Base-by-base conservation (phyloP, 2,329 filamentous ascomycete genomes). In the Aureobasidium subglaciale region DNA sequence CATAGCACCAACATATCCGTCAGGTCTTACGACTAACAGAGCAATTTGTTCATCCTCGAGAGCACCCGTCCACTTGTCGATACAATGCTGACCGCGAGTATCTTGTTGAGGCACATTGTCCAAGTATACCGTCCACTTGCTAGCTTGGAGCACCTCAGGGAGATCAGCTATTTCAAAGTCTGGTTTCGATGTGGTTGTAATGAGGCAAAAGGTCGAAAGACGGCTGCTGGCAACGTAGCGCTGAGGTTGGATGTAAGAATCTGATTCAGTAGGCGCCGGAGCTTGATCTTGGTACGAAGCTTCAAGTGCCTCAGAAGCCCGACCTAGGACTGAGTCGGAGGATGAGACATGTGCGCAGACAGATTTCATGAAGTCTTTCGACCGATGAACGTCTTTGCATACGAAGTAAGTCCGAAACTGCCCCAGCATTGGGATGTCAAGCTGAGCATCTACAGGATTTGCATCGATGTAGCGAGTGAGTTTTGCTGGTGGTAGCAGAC, bases 341-440 rank as follows among this genome's bases (percentile, higher is more conserved):
- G 68, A 65, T 1, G 76, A 74, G 48, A 87, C 74, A 9, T 77
- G 71, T 24, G 75, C 70, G 61, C 80, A 85, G 37, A 89, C 76
- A 0, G 73, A 75, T 6, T 79, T 73, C 22, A 90, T 73, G 68
- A 88, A 88, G 1, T 73, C 71, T 54, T 72, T 73, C 3, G 78
- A 76, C 29, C 75, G 68, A 55, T 77, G 73, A 2, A 88, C 74
- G 63, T 88, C 77, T 64, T 80, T 82, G 59, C 83, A 79, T 58
- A 91, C 79, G 58, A 90, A 78, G 67, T 87, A 90, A 42, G 90
- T 79, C 46, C 85, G 80, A 73, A 90, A 91, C 64, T 91, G 87
- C 24, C 87, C 84, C 5, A 90, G 74, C 69, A 89, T 80, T 1
- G 87, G 87, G 41, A 90, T 87, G 64, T 90, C 87, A 5, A 89